A percentile compares a stretch with the other conserved stretches of the same genome.
Evolutionary conservation across 768 basidiomycete genomes (phyloP).

Genomic region (Termitomyces sp.): DNA sequence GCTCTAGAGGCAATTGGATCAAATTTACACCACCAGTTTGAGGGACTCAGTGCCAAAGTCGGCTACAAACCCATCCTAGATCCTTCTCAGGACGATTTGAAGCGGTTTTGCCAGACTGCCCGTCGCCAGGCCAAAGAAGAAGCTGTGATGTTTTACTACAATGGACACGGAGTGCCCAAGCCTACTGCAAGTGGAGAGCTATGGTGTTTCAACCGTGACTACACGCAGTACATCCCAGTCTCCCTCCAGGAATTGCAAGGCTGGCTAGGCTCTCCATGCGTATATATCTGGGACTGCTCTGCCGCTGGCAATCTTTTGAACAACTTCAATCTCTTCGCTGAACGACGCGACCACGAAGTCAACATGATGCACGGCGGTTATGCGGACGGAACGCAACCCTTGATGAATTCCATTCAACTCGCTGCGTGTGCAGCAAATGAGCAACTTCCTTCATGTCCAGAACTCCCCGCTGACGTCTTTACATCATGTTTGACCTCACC

Average conservation of each 20-base stretch:
- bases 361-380: slow-evolving; percentile 54
- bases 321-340: slow-evolving; percentile 82
- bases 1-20: slow-evolving; percentile 91
- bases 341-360: slow-evolving; percentile 66
- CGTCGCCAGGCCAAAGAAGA: slow-evolving; percentile 91
- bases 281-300: slow-evolving; percentile 99
- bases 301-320: slow-evolving; percentile 91
- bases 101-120: slow-evolving; percentile 76
- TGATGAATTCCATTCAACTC: slow-evolving; percentile 87
- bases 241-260: slow-evolving; percentile 89
- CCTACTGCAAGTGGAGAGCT: slow-evolving; percentile 94
- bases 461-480: slow-evolving; percentile 95
- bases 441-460: slow-evolving; percentile 89
- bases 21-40: slow-evolving; percentile 93
- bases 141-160: slow-evolving; percentile 94
- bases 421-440: slow-evolving; percentile 93
- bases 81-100: slow-evolving; percentile 90
- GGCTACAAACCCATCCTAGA: slow-evolving; percentile 93
- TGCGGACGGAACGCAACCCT: slow-evolving; percentile 58
- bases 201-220: slow-evolving; percentile 97
- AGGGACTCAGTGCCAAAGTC: slow-evolving; percentile 90
- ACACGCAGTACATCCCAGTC: slow-evolving; percentile 98
- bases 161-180: slow-evolving; percentile 96
- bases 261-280: slow-evolving; percentile 92
- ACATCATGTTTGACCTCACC: slow-evolving; percentile 97